phyloP scores from a whole-genome alignment of 1,284 basidiomycete species.

The Marasmius tenuissimus region DNA sequence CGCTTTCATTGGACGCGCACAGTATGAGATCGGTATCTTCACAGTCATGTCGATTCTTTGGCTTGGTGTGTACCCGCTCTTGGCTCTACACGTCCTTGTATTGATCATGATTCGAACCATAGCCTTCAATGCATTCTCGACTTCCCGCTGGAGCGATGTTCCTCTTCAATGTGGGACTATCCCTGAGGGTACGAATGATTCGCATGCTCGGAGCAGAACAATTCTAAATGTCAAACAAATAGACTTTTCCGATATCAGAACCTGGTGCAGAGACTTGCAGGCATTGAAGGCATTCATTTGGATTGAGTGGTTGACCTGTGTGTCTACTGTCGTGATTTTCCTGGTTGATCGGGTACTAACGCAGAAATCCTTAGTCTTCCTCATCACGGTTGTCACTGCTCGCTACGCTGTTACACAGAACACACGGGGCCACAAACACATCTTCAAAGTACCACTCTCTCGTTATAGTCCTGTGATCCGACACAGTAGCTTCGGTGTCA shows the following conservation, averaged over 20 bases:
- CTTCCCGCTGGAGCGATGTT: constrained; percentile 49
- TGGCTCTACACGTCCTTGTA: background rate
- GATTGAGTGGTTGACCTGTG: constrained; percentile 55
- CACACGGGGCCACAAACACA: constrained; percentile 45
- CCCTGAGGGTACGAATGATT: constrained; percentile 36
- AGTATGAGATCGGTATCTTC: constrained; percentile 47
- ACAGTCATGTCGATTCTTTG: constrained; percentile 49
- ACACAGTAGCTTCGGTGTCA: background rate
- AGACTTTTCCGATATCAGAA: constrained; percentile 46
- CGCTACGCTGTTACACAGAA: constrained; percentile 45
- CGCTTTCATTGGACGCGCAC: constrained; percentile 44
- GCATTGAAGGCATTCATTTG: constrained; percentile 58
- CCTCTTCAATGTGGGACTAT: constrained; percentile 49
- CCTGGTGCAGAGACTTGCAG: constrained; percentile 55
- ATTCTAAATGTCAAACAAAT: background rate
- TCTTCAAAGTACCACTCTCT: constrained; percentile 52
- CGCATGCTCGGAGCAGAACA: background rate
- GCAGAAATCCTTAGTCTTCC: constrained; percentile 35
- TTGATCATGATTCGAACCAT: background rate
- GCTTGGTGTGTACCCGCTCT: constrained; percentile 40
- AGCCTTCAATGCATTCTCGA: constrained; percentile 64
- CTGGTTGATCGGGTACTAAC: background rate
- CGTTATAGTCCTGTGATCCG: constrained; percentile 36
- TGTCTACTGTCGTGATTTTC: constrained; percentile 21
- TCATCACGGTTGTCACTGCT: constrained; percentile 38